Evolutionary conservation across 176 grass and related monocot genomes (phyloP).

Genomic region (Tillandsia fasciculata): DNA sequence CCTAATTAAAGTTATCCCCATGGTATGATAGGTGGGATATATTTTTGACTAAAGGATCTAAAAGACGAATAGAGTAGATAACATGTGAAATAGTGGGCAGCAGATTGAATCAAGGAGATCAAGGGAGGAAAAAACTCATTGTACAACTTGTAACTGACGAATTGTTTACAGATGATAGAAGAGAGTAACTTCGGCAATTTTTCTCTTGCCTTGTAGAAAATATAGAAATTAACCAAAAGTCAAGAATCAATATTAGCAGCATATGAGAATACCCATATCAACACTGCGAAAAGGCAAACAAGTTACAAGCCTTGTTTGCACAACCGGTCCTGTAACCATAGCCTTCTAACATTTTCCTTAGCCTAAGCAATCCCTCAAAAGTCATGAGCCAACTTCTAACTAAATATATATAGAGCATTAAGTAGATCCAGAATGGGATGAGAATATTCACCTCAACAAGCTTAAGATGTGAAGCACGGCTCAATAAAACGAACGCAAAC

Average conservation of each 20-base stretch:
- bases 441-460: slow-evolving; percentile 75
- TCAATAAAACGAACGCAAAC: slow-evolving; percentile 96
- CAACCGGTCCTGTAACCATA: not conserved
- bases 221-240: no score
- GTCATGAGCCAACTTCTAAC: not conserved
- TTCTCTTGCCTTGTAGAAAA: not conserved
- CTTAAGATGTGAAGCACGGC: slow-evolving; percentile 94
- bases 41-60: not conserved
- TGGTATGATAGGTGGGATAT: not conserved
- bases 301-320: no score
- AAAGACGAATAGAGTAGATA: not conserved
- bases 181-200: not conserved
- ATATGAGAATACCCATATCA: no score
- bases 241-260: no score
- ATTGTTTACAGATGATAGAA: not conserved
- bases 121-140: not conserved
- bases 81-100: not conserved
- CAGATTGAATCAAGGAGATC: not conserved
- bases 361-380: not conserved
- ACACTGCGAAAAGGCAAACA: no score
- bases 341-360: not conserved
- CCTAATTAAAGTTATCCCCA: no score
- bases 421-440: slow-evolving; percentile 2
- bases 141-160: not conserved
- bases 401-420: no score